Base-by-base conservation (phyloP, 139 green algal genomes). In the Chlorella sp. region DNA sequence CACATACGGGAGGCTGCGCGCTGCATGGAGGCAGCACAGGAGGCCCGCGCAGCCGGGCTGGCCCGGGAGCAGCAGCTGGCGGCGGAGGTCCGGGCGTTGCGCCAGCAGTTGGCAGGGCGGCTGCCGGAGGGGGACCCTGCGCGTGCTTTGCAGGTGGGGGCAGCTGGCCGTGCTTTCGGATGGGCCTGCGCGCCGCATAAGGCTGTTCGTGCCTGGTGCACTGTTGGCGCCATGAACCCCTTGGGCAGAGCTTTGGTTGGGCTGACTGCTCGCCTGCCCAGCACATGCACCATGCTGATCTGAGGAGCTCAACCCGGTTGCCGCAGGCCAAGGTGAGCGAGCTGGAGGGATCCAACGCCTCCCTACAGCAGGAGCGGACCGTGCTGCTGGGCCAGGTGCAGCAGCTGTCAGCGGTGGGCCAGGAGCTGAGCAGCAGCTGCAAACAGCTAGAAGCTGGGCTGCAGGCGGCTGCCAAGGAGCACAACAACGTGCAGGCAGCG, bases 341-440 rank as follows among this genome's bases (percentile, higher is more conserved):
- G 60, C 60, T 82, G 60, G 76, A 34, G 1, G 76, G 25, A 25
- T 4, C 60, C 32, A 64, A 70, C 11, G 76, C 76, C 12, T 23
- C 28, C 30, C 67, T 79, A 51, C 25, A 47, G 34, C 41, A 78
- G 80, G 80, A 85, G 67, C 68, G 69, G 0, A 51, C 41, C 17
- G 32, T 51, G 34, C 67, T 85, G 67, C 67, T 65, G 47, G 68
- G 13, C 47, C 80, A 85, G 68, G 67, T 85, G 67, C 51, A 78
- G 34, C 64, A 85, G 80, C 80, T 85, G 80, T 55, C 55, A 32
- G 44, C 28, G 34, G 80, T 79, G 23, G 80, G 80, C 9, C 67
- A 85, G 67, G 80, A 85, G 80, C 80, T 85, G 67, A 78, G 80
- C 51, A 68, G 34, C 34, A 85, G 80, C 80, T 85, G 80, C 68